A percentile compares a stretch with the other conserved stretches of the same genome.
Evolutionary conservation across 2,329 filamentous ascomycete species (phyloP).

Genomic region (Colletotrichum tropicicola): DNA sequence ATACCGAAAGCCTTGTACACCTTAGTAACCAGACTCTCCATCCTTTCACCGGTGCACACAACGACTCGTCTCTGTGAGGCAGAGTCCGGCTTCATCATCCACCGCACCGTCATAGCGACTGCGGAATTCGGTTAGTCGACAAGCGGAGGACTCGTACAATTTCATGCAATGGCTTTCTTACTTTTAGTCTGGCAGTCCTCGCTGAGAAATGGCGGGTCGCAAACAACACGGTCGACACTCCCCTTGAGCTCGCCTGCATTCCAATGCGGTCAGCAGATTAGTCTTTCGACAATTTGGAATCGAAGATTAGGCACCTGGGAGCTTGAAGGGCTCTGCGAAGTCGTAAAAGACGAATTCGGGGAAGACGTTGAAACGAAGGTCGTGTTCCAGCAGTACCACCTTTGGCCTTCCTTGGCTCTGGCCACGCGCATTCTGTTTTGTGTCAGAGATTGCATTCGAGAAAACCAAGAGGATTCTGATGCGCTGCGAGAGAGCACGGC

Average conservation of each 20-base stretch:
- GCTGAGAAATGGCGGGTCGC: constrained; percentile 82
- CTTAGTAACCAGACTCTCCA: constrained; percentile 70
- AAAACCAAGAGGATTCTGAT: too few species aligned
- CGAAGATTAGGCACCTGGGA: constrained; percentile 58
- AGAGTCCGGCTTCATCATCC: constrained; percentile 63
- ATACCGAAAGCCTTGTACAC: constrained; percentile 74
- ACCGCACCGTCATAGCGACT: constrained; percentile 80
- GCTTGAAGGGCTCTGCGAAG: constrained; percentile 72
- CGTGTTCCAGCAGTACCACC: constrained; percentile 76
- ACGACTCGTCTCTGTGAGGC: constrained; percentile 56
- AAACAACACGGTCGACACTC: constrained; percentile 73
- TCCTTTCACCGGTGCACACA: constrained; percentile 80
- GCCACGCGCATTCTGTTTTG: constrained; percentile 18
- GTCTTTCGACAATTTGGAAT: too few species aligned
- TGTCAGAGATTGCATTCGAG: background rate
- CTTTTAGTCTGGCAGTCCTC: constrained; percentile 84
- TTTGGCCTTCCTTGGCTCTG: constrained; percentile 56
- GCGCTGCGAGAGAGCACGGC: too few species aligned
- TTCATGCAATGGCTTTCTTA: constrained; percentile 41
- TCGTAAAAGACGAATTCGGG: constrained; percentile 80
- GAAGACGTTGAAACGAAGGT: constrained; percentile 78
- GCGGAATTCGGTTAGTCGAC: background rate
- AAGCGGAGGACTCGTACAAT: background rate
- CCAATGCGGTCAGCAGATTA: background rate
- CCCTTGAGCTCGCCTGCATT: constrained; percentile 64